phyloP scores from a whole-genome alignment of 176 grass and related monocot species.

The Olyra latifolia region DNA sequence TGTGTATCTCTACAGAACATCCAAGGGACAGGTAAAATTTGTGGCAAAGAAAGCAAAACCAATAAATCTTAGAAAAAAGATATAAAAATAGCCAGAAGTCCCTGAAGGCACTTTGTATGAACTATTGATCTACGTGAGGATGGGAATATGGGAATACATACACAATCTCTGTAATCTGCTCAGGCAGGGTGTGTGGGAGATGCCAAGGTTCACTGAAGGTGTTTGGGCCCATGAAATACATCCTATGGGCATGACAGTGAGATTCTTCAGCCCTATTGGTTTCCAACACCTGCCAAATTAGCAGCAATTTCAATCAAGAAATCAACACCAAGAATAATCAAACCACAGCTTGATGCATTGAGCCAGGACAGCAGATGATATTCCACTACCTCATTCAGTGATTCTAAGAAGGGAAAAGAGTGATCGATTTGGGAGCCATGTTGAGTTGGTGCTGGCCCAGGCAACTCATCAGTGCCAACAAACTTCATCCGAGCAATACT shows the following conservation, averaged over 20 bases:
- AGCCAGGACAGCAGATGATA: conserved; percentile 10
- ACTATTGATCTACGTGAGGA: conserved; percentile 7
- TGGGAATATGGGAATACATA: conserved; percentile 36
- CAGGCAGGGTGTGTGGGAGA: conserved; percentile 74
- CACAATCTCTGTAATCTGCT: conserved; percentile 94
- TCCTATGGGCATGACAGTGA: conserved; percentile 87
- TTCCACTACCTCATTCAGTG: conserved; percentile 81
- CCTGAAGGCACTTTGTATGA: neutral
- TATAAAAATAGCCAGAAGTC: conserved; percentile 3
- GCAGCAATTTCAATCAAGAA: conserved; percentile 37
- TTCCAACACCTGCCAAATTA: conserved; percentile 75
- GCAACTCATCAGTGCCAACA: conserved; percentile 84
- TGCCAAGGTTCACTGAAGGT: conserved; percentile 96
- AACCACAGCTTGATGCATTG: neutral
- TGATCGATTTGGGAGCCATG: conserved; percentile 95
- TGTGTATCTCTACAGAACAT: neutral
- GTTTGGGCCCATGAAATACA: conserved; percentile 97
- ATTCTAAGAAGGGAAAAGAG: conserved; percentile 95
- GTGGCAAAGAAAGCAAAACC: conserved; percentile 9
- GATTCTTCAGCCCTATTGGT: conserved; percentile 97
- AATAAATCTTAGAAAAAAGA: neutral
- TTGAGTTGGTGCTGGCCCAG: conserved; percentile 90
- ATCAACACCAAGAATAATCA: conserved; percentile 5
- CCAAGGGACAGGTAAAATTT: conserved; percentile 3
- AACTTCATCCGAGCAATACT: conserved; percentile 99